Evolutionary conservation across 495 filamentous ascomycete species (phyloP).

Genomic region (Podospora pseudopauciseta): DNA sequence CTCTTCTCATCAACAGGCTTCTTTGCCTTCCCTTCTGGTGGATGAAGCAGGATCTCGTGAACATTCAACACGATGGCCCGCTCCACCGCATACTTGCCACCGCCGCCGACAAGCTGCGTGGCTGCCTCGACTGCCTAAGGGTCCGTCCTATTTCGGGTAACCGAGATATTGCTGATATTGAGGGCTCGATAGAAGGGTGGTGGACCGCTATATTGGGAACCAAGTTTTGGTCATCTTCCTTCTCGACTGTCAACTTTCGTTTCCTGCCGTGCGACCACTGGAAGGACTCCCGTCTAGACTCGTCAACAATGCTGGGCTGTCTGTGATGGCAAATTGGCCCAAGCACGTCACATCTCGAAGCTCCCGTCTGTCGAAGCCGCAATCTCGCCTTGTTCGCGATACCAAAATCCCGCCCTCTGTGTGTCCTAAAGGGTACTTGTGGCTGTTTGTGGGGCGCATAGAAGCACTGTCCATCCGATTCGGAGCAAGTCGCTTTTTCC

Average conservation of each 20-base stretch:
- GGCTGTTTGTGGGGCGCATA: neutral
- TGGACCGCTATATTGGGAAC: slow-evolving; percentile 20
- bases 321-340: neutral
- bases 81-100: slow-evolving; percentile 18
- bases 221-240: slow-evolving; percentile 11
- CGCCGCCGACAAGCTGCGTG: slow-evolving; percentile 13
- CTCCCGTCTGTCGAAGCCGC: neutral
- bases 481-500: neutral
- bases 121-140: slow-evolving; percentile 6
- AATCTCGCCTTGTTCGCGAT: slow-evolving; percentile 5
- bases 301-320: neutral
- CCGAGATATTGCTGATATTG: slow-evolving; percentile 28
- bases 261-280: slow-evolving; percentile 13
- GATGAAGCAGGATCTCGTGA: neutral
- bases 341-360: neutral
- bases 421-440: neutral
- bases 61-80: slow-evolving; percentile 7
- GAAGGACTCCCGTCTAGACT: neutral
- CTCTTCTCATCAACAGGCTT: neutral
- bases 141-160: slow-evolving; percentile 29
- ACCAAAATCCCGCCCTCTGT: neutral
- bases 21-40: slow-evolving; percentile 20
- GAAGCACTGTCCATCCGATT: neutral
- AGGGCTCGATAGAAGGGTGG: slow-evolving; percentile 19
- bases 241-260: neutral